Evolutionary conservation across 495 filamentous ascomycete species (phyloP), one percentile per base, ranked within the genome.

Genomic region (Daldinia loculata): DNA sequence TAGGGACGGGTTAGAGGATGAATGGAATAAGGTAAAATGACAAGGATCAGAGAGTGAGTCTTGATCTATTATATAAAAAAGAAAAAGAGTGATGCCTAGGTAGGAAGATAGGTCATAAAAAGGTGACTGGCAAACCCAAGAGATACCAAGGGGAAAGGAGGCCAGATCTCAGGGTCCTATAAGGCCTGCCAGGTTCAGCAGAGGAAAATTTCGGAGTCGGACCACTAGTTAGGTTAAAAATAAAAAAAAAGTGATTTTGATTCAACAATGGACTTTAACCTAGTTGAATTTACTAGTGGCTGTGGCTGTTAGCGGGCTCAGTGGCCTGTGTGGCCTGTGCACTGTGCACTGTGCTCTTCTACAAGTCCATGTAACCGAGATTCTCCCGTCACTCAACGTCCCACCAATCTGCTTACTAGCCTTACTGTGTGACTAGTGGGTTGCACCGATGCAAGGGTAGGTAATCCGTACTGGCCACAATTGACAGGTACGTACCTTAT

Each of bases 121-220:
- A 58, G 59, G 36, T 26, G 61, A 64, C 61, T 57, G 58, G 61
- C 66, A 17, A 66, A 66, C 61, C 68, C 45, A 64, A 61, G 53
- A 56, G 53, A 22, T 5, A 56, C 53, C 30, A 19, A 32, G 38
- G 67, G 61, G 58, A 64, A 63, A 76, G 71, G 61, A 77, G 74
- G 75, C 75, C 75, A 77, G 74, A 76, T 77, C 63, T 74, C 74
- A 72, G 70, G 73, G 75, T 74, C 70, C 73, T 66, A 3, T n/a
- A 38, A 59, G 27, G 67, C 58, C 61, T 66, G 38, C 36, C 53
- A 63, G 63, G 56, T 66, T 69, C 61, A 74, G 56, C 50, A 52
- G 65, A 71, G 55, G 63, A 71, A 71, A 59, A 41, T 58, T 69
- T 75, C 38, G 67, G 75, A 70, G 36, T 65, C 43, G 45, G 39